Base-by-base conservation (phyloP, 306 rosid genomes). In the Clitoria ternatea region DNA sequence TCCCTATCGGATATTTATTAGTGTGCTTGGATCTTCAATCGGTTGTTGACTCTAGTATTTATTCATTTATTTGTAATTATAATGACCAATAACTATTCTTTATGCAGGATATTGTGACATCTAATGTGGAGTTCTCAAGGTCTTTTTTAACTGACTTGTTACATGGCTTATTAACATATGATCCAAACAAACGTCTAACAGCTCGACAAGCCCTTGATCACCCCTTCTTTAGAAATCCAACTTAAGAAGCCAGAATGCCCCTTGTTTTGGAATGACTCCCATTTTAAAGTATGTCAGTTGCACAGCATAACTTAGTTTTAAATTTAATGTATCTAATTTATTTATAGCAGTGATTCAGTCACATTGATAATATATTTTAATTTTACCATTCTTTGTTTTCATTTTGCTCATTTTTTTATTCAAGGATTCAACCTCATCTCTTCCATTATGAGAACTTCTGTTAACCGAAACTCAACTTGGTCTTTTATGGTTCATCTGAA, bases 171-270 rank as follows among this genome's bases (percentile, higher is more conserved):
- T 69, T 92, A 80, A 79, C 70, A 26, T 92, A 80, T 43, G 96
- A 92, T 63, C 96, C 98, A 0, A 45, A 79, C 12, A 83, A 88
- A 66, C 91, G 98, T 18, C 77, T 90, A 29, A 86, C 91, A 0
- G 96, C 98, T 39, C 81, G 79, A 8, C 83, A 90, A 81, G 96
- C 98, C 20, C 96, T 92, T 23, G 80, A 82, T 66, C 98, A 90
- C 45, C 96, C 90, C 50, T 92, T 92, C 84, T 90, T 92, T 82
- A 63, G 66, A 61, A 82, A 67, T 79, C 71, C 86, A 66, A 72
- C 90, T 40, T 89, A 74, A 79, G 62, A 35, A 61, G 55, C n/a
- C 23, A 73, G 19, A 27, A 15, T 45, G 12, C 13, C n/a, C 27
- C n/a, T 6, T 32, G 80, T 44, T 56, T 26, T 14, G 53, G 63